Evolutionary conservation across 495 filamentous ascomycete species (phyloP), one percentile per base, ranked within the genome.

Genomic region (Aspergillus nanangensis): DNA sequence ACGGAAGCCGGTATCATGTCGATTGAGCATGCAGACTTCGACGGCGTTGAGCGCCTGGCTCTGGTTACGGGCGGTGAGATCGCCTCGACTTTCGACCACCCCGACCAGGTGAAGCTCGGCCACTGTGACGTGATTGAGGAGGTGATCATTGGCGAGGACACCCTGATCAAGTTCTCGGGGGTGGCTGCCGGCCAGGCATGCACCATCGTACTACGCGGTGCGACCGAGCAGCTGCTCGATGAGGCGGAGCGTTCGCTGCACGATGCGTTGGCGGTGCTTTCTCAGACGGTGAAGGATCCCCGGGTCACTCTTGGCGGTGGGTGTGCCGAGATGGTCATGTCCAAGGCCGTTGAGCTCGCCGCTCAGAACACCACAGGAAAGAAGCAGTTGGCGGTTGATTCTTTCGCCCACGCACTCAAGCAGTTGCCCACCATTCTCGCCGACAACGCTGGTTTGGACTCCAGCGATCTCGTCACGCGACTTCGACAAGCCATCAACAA

Each of bases 1-100:
- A 87, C 92, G 19, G 93, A 98, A 63, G 92, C 90, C 8, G 94
- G 93, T 41, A 97, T 98, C 68, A 83, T 94, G 73, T 95, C 91
- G 13, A 98, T 98, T 56, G 93, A 98, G 75, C 93, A 98, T 63
- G 93, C 93, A 49, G 93, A 98, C 66, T 98, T 98, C 54, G 93
- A 98, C 65, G 93, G 93, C 47, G 91, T 98, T 50, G 93, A 98
- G 76, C 81, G 93, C 24, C 69, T 98, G 50, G 92, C 93, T 10
- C 76, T 98, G 36, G 93, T 98, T 14, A 97, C 94, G 4, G 93
- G 93, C 32, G 93, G 90, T 50, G 93, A 98, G 71, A 98, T 98
- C 54, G 83, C 93, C 18, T 95, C 90, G 15, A 97, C 93, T 17
- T 98, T 98, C 60, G 93, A 98, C 65, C 90, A 98, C 70, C 93